Evolutionary conservation across 352 stramenopile species (phyloP), one percentile per base, ranked within the genome.

Genomic region (Phytopythium sindhum): DNA sequence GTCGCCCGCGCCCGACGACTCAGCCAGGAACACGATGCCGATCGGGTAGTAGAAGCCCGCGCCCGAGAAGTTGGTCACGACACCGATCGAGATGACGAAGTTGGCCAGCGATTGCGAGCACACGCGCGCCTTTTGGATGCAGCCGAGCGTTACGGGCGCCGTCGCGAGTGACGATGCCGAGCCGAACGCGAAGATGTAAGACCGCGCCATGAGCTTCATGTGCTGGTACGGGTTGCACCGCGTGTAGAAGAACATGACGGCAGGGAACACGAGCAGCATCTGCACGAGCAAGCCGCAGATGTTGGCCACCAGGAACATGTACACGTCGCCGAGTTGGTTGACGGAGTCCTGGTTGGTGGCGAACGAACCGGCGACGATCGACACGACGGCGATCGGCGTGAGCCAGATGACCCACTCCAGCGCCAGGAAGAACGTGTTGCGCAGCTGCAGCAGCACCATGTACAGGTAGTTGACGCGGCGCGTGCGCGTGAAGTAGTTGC

Each of bases 101-200:
- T 88, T 89, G n/a, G 77, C 77, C 17, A 93, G 75, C 44, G 84
- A 89, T 59, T 85, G 80, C 24, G 81, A 90, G 53, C 78, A 88
- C 66, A 85, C 69, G 10, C 75, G 67, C 10, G 81, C 80, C 28
- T 85, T 84, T 44, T 87, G 77, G 14, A 93, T 59, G 45, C 79
- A 91, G 7, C 69, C 66, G 15, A 93, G 74, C 15, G 83, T 89
- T 8, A 91, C 78, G 3, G 81, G 82, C 35, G 84, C 75, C 6
- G 82, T 88, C 24, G 80, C 81, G 33, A 92, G 61, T 8, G 83
- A 92, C 48, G 85, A 93, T 1, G 83, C 72, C 8, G 70, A 85
- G 9, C 73, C 77, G 59, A 92, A 91, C 2, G 83, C 76, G 42
- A 90, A 91, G 12, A 83, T 52, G 61, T 91, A 91, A 12, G 85